A percentile compares a stretch with the other conserved stretches of the same genome.
Conservation (phyloP, 495 filamentous ascomycete species). For the Clohesyomyces aquaticus region DNA sequence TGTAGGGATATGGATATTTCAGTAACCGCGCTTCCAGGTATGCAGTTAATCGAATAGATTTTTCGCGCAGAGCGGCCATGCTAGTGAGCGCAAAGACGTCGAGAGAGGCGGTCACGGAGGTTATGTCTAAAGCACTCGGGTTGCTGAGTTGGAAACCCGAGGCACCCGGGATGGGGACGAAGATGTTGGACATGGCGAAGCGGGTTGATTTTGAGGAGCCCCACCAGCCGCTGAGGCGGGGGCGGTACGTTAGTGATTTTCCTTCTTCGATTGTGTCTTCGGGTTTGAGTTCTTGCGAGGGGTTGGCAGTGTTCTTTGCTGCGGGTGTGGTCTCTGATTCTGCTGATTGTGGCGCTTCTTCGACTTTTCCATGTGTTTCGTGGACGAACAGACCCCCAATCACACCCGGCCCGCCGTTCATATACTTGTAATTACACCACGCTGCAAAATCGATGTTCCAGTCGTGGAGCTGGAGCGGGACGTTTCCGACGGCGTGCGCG, state of each 20-base stretch:
- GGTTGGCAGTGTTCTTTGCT: no score
- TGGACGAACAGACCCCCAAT: slow-evolving; percentile 91
- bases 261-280: no score
- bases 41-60: slow-evolving; percentile 73
- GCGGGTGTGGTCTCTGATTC: neutral
- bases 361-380: slow-evolving; percentile 61
- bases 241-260: slow-evolving; percentile 18
- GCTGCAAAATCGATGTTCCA: slow-evolving; percentile 95
- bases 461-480: slow-evolving; percentile 77
- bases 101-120: slow-evolving; percentile 74
- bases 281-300: no score
- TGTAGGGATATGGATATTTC: no score
- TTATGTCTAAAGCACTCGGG: slow-evolving; percentile 56
- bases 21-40: slow-evolving; percentile 69
- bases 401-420: slow-evolving; percentile 86
- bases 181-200: slow-evolving; percentile 78
- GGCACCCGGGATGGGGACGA: slow-evolving; percentile 71
- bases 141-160: slow-evolving; percentile 35
- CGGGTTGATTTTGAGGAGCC: slow-evolving; percentile 75
- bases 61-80: slow-evolving; percentile 70
- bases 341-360: slow-evolving; percentile 47
- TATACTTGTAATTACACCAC: slow-evolving; percentile 99
- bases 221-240: slow-evolving; percentile 76
- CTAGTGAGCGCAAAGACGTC: slow-evolving; percentile 76
- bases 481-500: slow-evolving; percentile 92